These are phyloP conservation scores for Ceratocystis colombiana DNA, from an alignment of 2,329 filamentous ascomycete genomes.

Conservation along the genomic window DNA sequence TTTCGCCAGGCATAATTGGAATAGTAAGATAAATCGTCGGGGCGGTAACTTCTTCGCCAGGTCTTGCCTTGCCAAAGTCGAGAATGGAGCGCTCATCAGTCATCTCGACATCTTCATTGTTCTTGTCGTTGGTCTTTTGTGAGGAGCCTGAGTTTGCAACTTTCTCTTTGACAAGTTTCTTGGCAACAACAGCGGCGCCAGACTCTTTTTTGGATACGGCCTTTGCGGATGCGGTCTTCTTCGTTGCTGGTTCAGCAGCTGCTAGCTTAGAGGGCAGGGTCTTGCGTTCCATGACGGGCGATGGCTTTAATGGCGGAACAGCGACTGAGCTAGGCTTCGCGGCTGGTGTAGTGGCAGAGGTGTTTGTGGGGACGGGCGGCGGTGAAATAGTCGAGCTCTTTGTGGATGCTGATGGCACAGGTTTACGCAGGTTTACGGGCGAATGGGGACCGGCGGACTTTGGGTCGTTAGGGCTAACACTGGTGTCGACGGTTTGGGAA, in stretches of 20 bases:
- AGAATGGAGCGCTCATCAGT: constrained; percentile 45
- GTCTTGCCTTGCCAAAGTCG: constrained; percentile 50
- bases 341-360: background rate
- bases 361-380: background rate
- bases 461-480: constrained; percentile 5
- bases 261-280: constrained; percentile 17
- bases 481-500: constrained; percentile 5
- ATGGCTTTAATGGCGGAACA: constrained; percentile 24
- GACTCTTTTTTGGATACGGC: constrained; percentile 43
- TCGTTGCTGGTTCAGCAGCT: constrained; percentile 9
- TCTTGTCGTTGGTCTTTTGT: constrained; percentile 44
- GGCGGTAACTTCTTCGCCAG: constrained; percentile 48
- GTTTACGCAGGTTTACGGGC: background rate
- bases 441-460: background rate
- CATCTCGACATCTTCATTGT: constrained; percentile 40
- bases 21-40: constrained; percentile 80
- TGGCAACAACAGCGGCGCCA: constrained; percentile 30
- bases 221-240: constrained; percentile 31
- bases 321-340: constrained; percentile 17
- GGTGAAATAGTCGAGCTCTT: constrained; percentile 29
- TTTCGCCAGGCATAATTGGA: constrained; percentile 60
- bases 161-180: constrained; percentile 28
- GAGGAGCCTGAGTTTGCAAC: constrained; percentile 38
- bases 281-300: constrained; percentile 24
- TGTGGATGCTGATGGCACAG: constrained; percentile 31